Base-by-base conservation (phyloP, 2,329 filamentous ascomycete species). In the Akanthomyces dipterigenus region DNA sequence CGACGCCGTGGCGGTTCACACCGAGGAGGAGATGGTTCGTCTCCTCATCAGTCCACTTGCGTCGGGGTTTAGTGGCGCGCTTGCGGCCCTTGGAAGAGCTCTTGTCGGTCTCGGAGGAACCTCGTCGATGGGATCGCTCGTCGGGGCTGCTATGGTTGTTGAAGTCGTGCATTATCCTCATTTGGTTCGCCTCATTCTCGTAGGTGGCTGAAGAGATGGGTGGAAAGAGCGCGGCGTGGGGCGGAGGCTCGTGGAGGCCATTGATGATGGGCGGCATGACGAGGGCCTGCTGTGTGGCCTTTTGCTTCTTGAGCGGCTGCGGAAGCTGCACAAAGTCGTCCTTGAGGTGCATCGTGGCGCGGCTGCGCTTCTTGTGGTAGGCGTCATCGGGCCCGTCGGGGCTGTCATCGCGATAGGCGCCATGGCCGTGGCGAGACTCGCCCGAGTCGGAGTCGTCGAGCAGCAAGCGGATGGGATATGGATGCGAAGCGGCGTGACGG, bases 31-130 rank as follows among this genome's bases (percentile, higher is more conserved):
- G 75, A 65, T 86, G 79, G 55, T 82, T 85, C 1, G 85, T 88
- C 70, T 88, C 85, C 62, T 85, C 80, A 63, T 88, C 83, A 0
- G 83, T 82, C 85, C 85, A 88, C 66, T 86, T 87, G 57, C 81
- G 78, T 62, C 85, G 77, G 1, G 82, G 80, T 66, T 85, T 86
- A 7, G 80, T 78, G 12, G 81, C 80, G 46, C 81, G 79, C 66
- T 82, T 78, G 67, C 82, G 82, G 11, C 74, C 72, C 67, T 80
- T 83, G 40, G 63, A 50, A 3, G 63, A 62, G 67, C 70, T 65
- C 60, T 63, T 72, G 20, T 74, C 72, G n/a, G 69, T 63, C 45
- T 73, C 73, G 12, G 72, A 67, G 3, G 71, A 64, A 55, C 67
- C 49, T 38, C 59, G 64, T 18, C 65, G 57, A 45, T 61, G 63